Conservation (phyloP, 257 asterid genomes). For the Solanum piurae region DNA sequence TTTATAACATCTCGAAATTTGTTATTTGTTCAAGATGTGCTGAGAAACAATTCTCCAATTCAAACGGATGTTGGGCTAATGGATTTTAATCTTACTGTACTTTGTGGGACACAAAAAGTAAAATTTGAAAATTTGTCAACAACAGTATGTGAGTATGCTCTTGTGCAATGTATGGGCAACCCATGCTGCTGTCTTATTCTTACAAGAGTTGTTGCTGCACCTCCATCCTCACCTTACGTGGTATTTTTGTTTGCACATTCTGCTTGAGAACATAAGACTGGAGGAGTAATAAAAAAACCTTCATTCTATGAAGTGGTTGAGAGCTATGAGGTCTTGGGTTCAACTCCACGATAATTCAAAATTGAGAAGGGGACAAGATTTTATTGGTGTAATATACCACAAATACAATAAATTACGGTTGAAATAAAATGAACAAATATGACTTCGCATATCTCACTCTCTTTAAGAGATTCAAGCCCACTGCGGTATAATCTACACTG, state of each 20-base stretch:
- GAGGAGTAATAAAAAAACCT: background rate
- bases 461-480: too few relatives aligned
- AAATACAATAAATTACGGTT: too few relatives aligned
- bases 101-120: background rate
- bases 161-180: background rate
- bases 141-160: background rate
- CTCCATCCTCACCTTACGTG: background rate
- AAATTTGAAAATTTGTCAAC: background rate
- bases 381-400: too few relatives aligned
- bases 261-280: background rate
- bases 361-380: too few relatives aligned
- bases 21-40: too few relatives aligned
- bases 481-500: too few relatives aligned
- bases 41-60: background rate
- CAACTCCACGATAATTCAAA: too few relatives aligned
- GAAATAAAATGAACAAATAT: too few relatives aligned
- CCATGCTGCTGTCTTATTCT: background rate
- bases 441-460: too few relatives aligned
- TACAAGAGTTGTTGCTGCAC: background rate
- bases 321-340: too few relatives aligned
- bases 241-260: background rate
- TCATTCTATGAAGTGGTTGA: too few relatives aligned
- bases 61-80: background rate
- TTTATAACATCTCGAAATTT: too few relatives aligned
- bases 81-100: background rate